Evolutionary conservation across 352 stramenopile genomes (phyloP), one percentile per base, ranked within the genome.

Genomic region (Globisporangium emineosum): DNA sequence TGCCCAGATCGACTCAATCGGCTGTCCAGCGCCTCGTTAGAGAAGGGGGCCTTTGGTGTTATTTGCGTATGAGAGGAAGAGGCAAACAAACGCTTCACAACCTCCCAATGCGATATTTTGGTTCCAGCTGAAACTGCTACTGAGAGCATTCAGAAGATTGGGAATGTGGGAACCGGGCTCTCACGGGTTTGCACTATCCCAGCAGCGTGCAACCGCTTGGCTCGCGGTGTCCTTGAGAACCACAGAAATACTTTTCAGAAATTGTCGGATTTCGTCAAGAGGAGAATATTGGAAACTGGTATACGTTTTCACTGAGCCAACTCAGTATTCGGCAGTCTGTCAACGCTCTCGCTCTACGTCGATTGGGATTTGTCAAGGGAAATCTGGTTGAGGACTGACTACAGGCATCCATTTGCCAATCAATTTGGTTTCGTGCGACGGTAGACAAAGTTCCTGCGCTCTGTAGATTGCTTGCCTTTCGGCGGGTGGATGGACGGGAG

Each of bases 401-500:
- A 37, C 9, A 43, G 3, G 37, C 25, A 32, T 23, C 50, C 17
- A 23, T 17, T 9, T 8, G 9, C 8, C 25, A 2, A 21, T 53
- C 19, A n/a, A 2, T 23, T 51, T n/a, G 45, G 33, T 29, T 62
- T 55, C 21, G 7, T 19, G 17, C 62, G 55, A 2, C 54, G 62
- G 25, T 43, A 52, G 13, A 30, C 47, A 23, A 32, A 54, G 19
- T 54, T 54, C 13, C 60, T 33, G 13, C 60, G 58, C 4, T 59
- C 50, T 8, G 30, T 8, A 5, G n/a, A 2, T 7, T 47, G 54
- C 29, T 13, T 50, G 17, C 6, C 23, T 43, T 57, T 42, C 4
- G 62, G 19, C 10, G 30, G 42, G 23, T 47, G 25, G 30, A 68
- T 68, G 32, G 55, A 32, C 12, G 62, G 62, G 3, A 68, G 47